These are phyloP conservation scores for Taiozyma onychis DNA, from an alignment of 1,139 yeast genomes.

Conservation along the genomic window DNA sequence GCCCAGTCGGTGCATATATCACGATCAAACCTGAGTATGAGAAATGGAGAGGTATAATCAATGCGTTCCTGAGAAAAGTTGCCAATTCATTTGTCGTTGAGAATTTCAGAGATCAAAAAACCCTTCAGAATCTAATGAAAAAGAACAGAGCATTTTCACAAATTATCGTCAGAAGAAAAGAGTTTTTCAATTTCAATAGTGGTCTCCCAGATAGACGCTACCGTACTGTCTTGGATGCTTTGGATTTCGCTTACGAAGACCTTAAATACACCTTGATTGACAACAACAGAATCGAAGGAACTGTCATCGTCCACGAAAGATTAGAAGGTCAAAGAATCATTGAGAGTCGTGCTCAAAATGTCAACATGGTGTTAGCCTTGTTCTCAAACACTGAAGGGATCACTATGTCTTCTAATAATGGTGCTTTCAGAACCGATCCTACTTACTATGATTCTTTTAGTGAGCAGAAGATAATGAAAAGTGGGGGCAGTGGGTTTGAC, in stretches of 20 bases:
- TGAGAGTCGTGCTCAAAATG: conserved; percentile 34
- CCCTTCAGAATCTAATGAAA: conserved; percentile 40
- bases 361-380: conserved; percentile 41
- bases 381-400: conserved; percentile 41
- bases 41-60: conserved; percentile 62
- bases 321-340: conserved; percentile 45
- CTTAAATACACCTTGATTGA: conserved; percentile 65
- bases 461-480: neutral
- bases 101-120: conserved; percentile 52
- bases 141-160: conserved; percentile 28
- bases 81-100: conserved; percentile 65
- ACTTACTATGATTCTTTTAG: conserved; percentile 32
- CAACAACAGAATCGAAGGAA: conserved; percentile 51
- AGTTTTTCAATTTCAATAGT: conserved; percentile 44
- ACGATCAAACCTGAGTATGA: conserved; percentile 48
- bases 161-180: conserved; percentile 52
- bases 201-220: conserved; percentile 33
- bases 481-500: neutral
- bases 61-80: conserved; percentile 41
- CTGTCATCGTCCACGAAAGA: conserved; percentile 47
- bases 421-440: conserved; percentile 56
- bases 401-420: conserved; percentile 32
- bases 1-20: conserved; percentile 72
- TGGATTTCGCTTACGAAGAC: conserved; percentile 49
- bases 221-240: conserved; percentile 53